Percentiles rank a stretch among this genome's conserved stretches.
Conservation (phyloP, 2,329 filamentous ascomycete species). For the Venturia pyrina region DNA sequence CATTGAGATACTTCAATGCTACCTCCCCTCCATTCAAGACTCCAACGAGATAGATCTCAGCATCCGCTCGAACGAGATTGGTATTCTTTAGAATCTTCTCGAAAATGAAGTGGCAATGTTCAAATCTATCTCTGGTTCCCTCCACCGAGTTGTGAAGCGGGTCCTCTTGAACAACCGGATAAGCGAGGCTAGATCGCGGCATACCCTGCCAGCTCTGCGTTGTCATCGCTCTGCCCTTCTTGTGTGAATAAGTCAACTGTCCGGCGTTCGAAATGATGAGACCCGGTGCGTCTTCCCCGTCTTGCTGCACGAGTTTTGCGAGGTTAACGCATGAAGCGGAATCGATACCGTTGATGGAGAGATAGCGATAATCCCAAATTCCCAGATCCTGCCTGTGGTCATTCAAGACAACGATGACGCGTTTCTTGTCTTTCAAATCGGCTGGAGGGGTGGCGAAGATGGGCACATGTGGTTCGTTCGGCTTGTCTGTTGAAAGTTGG, state of each 20-base stretch:
- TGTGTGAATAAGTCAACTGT: constrained; percentile 66
- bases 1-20: constrained; percentile 48
- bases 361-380: constrained; percentile 59
- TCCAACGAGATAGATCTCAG: constrained; percentile 59
- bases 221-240: constrained; percentile 50
- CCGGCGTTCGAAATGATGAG: constrained; percentile 71
- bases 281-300: constrained; percentile 35
- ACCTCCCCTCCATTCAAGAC: constrained; percentile 56
- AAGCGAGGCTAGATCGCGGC: constrained; percentile 53
- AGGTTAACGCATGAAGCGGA: constrained; percentile 62
- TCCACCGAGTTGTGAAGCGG: constrained; percentile 50
- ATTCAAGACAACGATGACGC: constrained; percentile 66
- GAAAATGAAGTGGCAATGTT: constrained; percentile 62
- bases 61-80: constrained; percentile 35
- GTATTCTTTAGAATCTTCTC: constrained; percentile 45
- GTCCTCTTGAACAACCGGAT: constrained; percentile 44
- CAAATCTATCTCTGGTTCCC: constrained; percentile 44
- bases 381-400: constrained; percentile 64
- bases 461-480: constrained; percentile 49
- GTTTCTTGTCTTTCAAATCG: constrained; percentile 45
- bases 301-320: constrained; percentile 33
- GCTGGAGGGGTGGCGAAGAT: constrained; percentile 51
- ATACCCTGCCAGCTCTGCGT: constrained; percentile 45
- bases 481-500: constrained; percentile 32
- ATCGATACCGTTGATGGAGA: constrained; percentile 55